phyloP scores from a whole-genome alignment of 805 yeast genomes.

The Candida jianshihensis region DNA sequence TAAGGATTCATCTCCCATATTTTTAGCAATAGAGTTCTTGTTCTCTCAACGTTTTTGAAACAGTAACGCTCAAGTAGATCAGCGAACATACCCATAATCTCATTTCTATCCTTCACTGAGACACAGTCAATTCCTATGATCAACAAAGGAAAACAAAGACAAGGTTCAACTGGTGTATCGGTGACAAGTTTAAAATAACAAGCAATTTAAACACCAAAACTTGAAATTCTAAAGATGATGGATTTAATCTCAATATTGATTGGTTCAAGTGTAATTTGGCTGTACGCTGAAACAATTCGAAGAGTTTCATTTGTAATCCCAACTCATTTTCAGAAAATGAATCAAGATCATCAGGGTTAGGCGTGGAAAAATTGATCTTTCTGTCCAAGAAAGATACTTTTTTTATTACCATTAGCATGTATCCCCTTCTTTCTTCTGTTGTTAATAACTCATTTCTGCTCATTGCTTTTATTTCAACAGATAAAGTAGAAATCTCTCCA shows the following conservation, averaged over 20 bases:
- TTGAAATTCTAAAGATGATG: slow-evolving; percentile 59
- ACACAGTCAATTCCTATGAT: slow-evolving; percentile 68
- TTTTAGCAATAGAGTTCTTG: slow-evolving; percentile 30
- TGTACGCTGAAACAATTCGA: slow-evolving; percentile 64
- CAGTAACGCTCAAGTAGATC: slow-evolving; percentile 54
- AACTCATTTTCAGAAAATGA: slow-evolving; percentile 38
- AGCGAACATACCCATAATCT: slow-evolving; percentile 45
- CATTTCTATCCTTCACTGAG: slow-evolving; percentile 38
- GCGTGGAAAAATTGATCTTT: slow-evolving; percentile 42
- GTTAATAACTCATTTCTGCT: no score
- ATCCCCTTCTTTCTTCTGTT: slow-evolving; percentile 17
- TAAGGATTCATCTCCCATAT: slow-evolving; percentile 35
- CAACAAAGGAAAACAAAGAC: slow-evolving; percentile 70
- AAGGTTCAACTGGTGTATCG: slow-evolving; percentile 62
- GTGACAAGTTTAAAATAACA: slow-evolving; percentile 52
- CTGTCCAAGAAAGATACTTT: slow-evolving; percentile 36
- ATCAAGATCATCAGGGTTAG: slow-evolving; percentile 41
- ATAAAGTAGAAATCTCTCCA: slow-evolving; percentile 61
- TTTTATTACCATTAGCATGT: slow-evolving; percentile 27
- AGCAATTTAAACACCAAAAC: slow-evolving; percentile 46
- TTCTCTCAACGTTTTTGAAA: slow-evolving; percentile 54
- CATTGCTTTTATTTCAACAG: slow-evolving; percentile 43
- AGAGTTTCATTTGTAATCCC: slow-evolving; percentile 60
- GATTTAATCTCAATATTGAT: slow-evolving; percentile 51
- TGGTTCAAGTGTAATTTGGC: slow-evolving; percentile 64